Base-by-base conservation (phyloP, 2,329 filamentous ascomycete species). In the Alternaria arbusti region DNA sequence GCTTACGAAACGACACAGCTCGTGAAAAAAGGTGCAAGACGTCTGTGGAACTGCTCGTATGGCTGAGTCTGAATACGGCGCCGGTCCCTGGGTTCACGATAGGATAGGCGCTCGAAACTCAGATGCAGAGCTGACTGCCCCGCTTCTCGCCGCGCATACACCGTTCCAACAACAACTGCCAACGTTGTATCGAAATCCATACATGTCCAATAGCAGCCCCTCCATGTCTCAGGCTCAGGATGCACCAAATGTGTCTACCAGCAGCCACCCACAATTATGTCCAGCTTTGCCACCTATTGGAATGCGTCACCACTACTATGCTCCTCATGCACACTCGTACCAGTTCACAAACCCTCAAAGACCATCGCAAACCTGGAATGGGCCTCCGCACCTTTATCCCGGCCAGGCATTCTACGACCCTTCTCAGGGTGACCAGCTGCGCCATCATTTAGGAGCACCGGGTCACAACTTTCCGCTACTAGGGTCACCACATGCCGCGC, bases 41-140 rank as follows among this genome's bases (percentile, higher is more conserved):
- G 4, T 51, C 54, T 23, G 22, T 17, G 30, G 54, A 56, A 63
- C 58, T 63, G 43, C 52, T 56, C 59, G 40, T 40, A 78, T 78
- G 76, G 73, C 75, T 32, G 74, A 75, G n/a, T 59, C 70, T 26
- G 67, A 74, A 58, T 70, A 64, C 57, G 64, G 61, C 61, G n/a
- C 63, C 15, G 58, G 67, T 57, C 47, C 59, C 44, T 73, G 69
- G 64, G 54, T 56, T 63, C 65, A 65, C 23, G 64, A 70, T 59
- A 64, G 74, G 11, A 65, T 70, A 40, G 51, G 52, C 43, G 46
- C 68, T 47, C 70, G 63, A 45, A 23, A 63, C 57, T 72, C 65
- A 46, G 66, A 62, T 61, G 61, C 70, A 61, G 71, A 71, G 44
- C 54, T 68, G 32, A 57, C 72, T 60, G 61, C 68, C 54, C 68